Base-by-base conservation (phyloP, 2,329 filamentous ascomycete species). In the Macroventuria anomochaeta region DNA sequence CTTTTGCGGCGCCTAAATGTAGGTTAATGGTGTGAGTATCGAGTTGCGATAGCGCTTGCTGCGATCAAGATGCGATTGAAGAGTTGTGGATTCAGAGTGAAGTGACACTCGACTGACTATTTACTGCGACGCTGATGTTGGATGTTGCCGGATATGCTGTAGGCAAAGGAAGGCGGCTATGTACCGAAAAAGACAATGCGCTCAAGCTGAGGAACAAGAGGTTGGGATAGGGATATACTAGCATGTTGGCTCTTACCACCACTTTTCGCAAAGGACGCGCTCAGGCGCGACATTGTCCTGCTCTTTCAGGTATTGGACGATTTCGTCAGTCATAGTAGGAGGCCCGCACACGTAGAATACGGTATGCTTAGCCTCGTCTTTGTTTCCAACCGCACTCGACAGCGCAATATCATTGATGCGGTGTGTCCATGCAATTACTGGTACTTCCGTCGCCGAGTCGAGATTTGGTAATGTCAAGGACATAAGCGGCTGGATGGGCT, bases 261-360 rank as follows among this genome's bases (percentile, higher is more conserved):
- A 82, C 64, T 81, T 81, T 66, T 82, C 80, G 58, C 77, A 81
- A 5, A 80, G 57, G 7, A 81, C 79, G 23, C 70, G 66, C 31
- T 74, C 72, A 15, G 65, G 55, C 18, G 59, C 57, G 59, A 81
- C 74, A 7, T 76, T 71, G 5, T 72, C 61, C 58, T 77, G 73
- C 25, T 59, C 63, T 36, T 65, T 62, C 50, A 81, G 50, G 42
- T 73, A 75, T 5, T 70, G 68, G 4, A 80, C 78, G 39, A 78
- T 66, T 34, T 75, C 68, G 58, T 82, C 79, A 4, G 79, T 81
- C 77, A 82, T 81, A 38, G 63, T 65, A 18, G 76, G 75, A 17
- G 79, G 79, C 2, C 80, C 80, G 53, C 80, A 82, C 5, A 81
- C 76, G 59, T 80, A 81, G 49, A 74, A 77, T 1, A 80, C 68